Evolutionary conservation across 1,284 basidiomycete genomes (phyloP), one percentile per base, ranked within the genome.

Genomic region (Ceratorhiza oryzae-sativae): DNA sequence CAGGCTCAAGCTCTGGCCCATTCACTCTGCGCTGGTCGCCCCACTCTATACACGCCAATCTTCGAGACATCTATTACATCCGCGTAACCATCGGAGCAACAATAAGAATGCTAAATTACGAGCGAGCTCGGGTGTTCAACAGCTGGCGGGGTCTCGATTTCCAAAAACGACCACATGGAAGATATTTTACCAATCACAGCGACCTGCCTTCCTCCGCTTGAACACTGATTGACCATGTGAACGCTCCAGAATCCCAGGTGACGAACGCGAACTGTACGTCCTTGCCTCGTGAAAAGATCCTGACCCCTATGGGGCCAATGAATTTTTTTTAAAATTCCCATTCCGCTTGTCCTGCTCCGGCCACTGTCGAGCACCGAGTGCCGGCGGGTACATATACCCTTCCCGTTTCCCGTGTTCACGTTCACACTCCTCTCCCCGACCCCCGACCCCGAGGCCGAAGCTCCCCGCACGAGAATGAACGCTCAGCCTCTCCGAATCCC

Each of bases 401-500:
- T 2, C 60, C 42, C 42, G 42, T 18, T 45, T 8, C 42, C 42
- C 45, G n/a, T 15, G 41, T 39, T 46, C 60, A 30, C n/a, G 25
- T 49, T 62, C 60, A 62, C 42, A 25, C 25, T 61, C 59, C 32
- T 25, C 18, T 62, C 6, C 25, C 25, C 60, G 25, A 30, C 32
- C 27, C 34, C 53, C 53, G 53, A 53, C 59, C 59, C 59, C 59
- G 59, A 61, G 59, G 34, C 58, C 58, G 32, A 61, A 23, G 20
- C 42, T 45, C 42, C 45, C 27, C 45, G 39, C 60, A 34, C 41
- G 25, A 51, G 30, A 9, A 65, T 65, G 62, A 46, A 32, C 48
- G 5, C 62, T 36, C 62, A 51, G 4, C 72, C 72, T 13, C 67
- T 73, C 15, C 34, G 39, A n/a, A 61, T 36, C 36, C 49, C 77